These are phyloP conservation scores for Quercus wislizeni DNA, from an alignment of 306 rosid genomes.

Conservation along the genomic window DNA sequence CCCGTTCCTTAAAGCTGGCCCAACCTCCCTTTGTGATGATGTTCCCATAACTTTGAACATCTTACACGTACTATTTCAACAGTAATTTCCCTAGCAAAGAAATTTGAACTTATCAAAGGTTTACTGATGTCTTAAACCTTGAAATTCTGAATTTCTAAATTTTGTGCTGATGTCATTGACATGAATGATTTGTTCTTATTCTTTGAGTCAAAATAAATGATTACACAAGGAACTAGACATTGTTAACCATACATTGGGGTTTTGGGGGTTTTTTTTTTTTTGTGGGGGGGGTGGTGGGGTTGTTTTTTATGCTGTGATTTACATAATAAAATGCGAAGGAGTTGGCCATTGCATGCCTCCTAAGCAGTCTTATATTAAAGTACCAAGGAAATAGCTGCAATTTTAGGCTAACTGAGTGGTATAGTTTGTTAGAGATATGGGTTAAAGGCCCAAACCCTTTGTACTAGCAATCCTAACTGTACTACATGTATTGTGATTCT, in stretches of 20 bases:
- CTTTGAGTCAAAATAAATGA: not conserved
- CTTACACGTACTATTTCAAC: not conserved
- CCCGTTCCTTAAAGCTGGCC: not conserved
- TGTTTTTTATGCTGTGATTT: not conserved
- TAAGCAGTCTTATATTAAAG: too few species aligned
- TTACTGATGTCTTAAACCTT: not conserved
- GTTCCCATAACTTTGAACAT: not conserved
- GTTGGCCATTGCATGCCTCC: not conserved
- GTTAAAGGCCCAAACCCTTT: too few species aligned
- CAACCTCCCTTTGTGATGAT: not conserved
- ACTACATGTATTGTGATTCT: too few species aligned
- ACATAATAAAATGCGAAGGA: not conserved
- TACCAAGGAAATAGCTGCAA: too few species aligned
- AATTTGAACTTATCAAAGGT: not conserved
- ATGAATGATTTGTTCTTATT: not conserved
- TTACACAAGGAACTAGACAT: not conserved
- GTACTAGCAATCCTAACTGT: too few species aligned
- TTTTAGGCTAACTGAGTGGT: too few species aligned
- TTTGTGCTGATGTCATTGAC: not conserved
- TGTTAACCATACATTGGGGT: not conserved
- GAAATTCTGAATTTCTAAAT: not conserved
- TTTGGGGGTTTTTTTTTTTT: not conserved
- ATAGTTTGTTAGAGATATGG: too few species aligned
- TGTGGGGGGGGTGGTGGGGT: too few species aligned
- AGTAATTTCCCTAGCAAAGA: not conserved